Evolutionary conservation across 306 rosid species (phyloP).

Genomic region (Cicer yamashitae): DNA sequence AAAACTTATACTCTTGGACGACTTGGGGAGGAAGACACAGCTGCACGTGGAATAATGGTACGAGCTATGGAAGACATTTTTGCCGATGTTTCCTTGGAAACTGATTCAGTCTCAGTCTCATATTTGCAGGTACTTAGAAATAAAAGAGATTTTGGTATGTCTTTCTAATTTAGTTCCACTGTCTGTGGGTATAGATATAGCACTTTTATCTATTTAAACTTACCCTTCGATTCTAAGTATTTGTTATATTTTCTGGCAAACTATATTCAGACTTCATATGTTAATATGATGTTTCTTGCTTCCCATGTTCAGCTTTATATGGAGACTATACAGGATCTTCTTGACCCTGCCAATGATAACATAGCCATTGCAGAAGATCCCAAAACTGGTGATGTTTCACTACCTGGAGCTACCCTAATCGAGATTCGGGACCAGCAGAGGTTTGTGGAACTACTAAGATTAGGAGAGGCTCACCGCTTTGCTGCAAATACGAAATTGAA

Average conservation of each 20-base stretch:
- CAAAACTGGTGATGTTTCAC: slow-evolving; percentile 93
- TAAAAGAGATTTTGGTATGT: slow-evolving; percentile 12
- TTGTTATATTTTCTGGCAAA: slow-evolving; percentile 32
- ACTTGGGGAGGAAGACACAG: slow-evolving; percentile 97
- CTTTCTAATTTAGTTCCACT: slow-evolving; percentile 25
- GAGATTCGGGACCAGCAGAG: slow-evolving; percentile 88
- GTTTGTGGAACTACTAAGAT: slow-evolving; percentile 79
- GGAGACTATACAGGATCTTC: slow-evolving; percentile 96
- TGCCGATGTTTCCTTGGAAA: slow-evolving; percentile 76
- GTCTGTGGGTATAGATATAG: background rate
- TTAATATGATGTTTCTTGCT: slow-evolving; percentile 43
- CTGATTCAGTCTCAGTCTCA: slow-evolving; percentile 82
- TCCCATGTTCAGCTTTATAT: slow-evolving; percentile 80
- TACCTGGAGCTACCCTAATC: slow-evolving; percentile 90
- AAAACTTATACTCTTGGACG: slow-evolving; percentile 96
- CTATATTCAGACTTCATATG: slow-evolving; percentile 18
- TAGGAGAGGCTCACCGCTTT: slow-evolving; percentile 97
- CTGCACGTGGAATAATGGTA: slow-evolving; percentile 99
- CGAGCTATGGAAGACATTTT: slow-evolving; percentile 98
- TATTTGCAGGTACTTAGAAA: slow-evolving; percentile 80
- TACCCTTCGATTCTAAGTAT: slow-evolving; percentile 15
- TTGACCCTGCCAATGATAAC: slow-evolving; percentile 92
- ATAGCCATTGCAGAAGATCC: slow-evolving; percentile 93
- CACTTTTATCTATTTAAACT: slow-evolving; percentile 12
- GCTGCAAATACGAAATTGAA: slow-evolving; percentile 97